Evolutionary conservation across 2,329 filamentous ascomycete species (phyloP).

Genomic region (Botryotinia convoluta): DNA sequence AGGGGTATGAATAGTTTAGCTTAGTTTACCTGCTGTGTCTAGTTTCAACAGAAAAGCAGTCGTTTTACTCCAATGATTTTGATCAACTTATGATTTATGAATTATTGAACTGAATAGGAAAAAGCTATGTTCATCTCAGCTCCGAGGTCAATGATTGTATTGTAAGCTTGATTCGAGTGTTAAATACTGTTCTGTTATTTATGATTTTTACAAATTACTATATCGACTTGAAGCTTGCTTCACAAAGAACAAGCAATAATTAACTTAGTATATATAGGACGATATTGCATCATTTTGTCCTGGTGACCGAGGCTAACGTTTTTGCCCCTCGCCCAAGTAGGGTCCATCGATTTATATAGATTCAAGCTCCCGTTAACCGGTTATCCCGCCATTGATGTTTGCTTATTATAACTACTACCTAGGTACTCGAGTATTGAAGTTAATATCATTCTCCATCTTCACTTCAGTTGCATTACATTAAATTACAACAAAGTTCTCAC

Average conservation of each 20-base stretch:
- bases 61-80: neutral
- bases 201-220: neutral
- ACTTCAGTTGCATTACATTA: neutral
- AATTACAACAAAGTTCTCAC: neutral
- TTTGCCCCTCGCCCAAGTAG: neutral
- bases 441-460: neutral
- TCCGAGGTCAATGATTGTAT: neutral
- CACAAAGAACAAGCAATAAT: neutral
- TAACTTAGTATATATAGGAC: neutral
- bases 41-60: neutral
- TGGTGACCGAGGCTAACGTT: neutral
- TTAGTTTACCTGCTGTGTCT: slow-evolving; percentile 5
- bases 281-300: neutral
- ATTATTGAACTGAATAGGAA: neutral
- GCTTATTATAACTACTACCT: neutral
- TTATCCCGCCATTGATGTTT: neutral
- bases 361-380: neutral
- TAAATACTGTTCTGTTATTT: neutral
- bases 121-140: neutral
- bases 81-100: neutral
- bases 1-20: neutral
- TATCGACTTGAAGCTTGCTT: neutral
- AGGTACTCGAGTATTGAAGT: neutral
- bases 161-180: neutral
- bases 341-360: neutral